phyloP scores from a whole-genome alignment of 495 filamentous ascomycete species.

The Pseudoneurospora amorphoporcata region DNA sequence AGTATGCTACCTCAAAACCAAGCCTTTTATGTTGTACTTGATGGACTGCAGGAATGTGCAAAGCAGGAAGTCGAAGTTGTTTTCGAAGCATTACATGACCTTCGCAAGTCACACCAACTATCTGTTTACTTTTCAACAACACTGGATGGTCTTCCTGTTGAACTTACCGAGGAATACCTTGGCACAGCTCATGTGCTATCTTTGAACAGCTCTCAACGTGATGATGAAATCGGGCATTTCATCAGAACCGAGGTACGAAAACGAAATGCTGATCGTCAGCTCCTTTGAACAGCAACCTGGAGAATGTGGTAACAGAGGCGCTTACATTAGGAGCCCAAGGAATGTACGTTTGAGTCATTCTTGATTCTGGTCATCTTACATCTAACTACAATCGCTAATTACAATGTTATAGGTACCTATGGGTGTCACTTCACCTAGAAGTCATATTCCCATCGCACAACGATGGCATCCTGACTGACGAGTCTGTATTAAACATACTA shows the following conservation, averaged over 20 bases:
- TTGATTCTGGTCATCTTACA: too few species aligned
- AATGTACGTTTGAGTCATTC: not conserved
- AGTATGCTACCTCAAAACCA: rapidly evolving
- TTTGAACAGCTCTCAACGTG: not conserved
- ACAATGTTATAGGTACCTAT: not conserved
- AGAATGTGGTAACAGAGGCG: not conserved
- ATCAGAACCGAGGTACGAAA: not conserved
- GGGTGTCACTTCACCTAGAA: not conserved
- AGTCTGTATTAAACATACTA: not conserved
- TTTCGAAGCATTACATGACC: not conserved
- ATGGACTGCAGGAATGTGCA: not conserved
- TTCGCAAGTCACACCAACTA: not conserved
- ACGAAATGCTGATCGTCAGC: not conserved
- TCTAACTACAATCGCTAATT: not conserved
- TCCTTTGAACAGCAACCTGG: not conserved
- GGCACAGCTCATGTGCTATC: not conserved
- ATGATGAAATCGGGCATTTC: not conserved
- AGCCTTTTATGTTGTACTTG: not conserved
- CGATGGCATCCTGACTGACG: not conserved
- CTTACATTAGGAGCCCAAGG: not conserved
- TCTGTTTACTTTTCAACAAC: not conserved
- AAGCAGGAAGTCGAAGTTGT: not conserved
- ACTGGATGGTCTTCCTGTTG: not conserved
- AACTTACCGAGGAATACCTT: not conserved
- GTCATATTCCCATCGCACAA: not conserved